These are phyloP conservation scores for Penicillium goetzii DNA, from an alignment of 495 filamentous ascomycete species.

Conservation along the genomic window DNA sequence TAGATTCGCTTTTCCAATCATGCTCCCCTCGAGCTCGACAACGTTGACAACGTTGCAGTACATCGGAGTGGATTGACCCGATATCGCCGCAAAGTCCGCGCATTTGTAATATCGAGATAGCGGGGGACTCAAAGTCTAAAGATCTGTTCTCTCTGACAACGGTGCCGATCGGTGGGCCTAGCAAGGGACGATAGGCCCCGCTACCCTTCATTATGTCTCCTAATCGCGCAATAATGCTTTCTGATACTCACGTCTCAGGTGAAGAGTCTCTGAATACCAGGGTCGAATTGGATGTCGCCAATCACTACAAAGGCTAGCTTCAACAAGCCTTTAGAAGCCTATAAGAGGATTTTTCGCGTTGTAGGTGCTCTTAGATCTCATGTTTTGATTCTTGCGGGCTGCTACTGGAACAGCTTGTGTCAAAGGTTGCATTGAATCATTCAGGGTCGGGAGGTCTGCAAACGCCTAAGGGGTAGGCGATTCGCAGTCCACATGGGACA, in stretches of 20 bases:
- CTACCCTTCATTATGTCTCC: background rate
- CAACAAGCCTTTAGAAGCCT: background rate
- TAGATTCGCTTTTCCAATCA: too few species aligned
- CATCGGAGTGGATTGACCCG: background rate
- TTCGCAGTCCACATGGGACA: background rate
- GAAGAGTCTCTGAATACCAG: background rate
- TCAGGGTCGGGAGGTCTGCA: background rate
- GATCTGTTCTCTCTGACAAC: background rate
- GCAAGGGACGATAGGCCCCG: background rate
- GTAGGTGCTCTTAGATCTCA: background rate
- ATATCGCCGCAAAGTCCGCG: conserved; percentile 22
- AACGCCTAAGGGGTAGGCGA: background rate
- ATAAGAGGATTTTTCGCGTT: background rate
- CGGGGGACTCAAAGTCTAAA: conserved; percentile 6
- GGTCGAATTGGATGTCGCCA: background rate
- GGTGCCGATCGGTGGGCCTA: conserved; percentile 11
- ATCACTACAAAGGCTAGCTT: background rate
- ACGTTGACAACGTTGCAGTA: background rate
- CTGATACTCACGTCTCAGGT: background rate
- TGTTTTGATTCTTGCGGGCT: background rate
- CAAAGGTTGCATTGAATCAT: conserved; percentile 5
- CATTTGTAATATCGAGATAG: conserved; percentile 13
- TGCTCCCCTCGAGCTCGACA: background rate
- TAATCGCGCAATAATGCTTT: background rate
- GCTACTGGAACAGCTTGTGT: background rate